Evolutionary conservation across 2,329 filamentous ascomycete genomes (phyloP).

Genomic region (Phoma herbarum): DNA sequence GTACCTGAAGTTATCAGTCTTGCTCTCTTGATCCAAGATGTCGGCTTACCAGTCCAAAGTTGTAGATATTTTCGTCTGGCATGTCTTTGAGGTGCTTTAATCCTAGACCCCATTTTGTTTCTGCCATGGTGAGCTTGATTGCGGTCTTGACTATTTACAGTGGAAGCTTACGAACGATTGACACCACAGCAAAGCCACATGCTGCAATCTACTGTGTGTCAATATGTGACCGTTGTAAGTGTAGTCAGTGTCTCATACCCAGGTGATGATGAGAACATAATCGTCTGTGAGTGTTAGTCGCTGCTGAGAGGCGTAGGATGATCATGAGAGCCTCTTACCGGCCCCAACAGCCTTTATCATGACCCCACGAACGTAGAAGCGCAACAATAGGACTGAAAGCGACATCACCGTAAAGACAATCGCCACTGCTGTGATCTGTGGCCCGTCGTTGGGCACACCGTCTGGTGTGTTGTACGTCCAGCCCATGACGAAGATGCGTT

Average conservation of each 20-base stretch:
- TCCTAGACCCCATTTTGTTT: conserved; percentile 29
- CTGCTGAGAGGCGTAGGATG: neutral
- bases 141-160: neutral
- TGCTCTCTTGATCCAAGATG: neutral
- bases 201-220: conserved; percentile 14
- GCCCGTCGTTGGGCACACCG: conserved; percentile 12
- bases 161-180: conserved; percentile 20
- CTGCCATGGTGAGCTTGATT: neutral
- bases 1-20: conserved; percentile 19
- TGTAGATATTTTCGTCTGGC: conserved; percentile 24
- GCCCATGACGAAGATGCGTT: conserved; percentile 11
- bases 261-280: conserved; percentile 21
- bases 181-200: conserved; percentile 27
- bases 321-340: conserved; percentile 14
- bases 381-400: conserved; percentile 15
- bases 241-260: conserved; percentile 12
- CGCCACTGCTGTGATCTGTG: conserved; percentile 17
- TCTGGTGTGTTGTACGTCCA: conserved; percentile 27
- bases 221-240: neutral
- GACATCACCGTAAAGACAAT: conserved; percentile 20
- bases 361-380: conserved; percentile 23
- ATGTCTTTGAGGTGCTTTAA: conserved; percentile 21
- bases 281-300: conserved; percentile 18
- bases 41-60: conserved; percentile 23
- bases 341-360: conserved; percentile 27